Percentiles rank a stretch among this genome's conserved stretches.
Conservation (phyloP, 140 eudicot species). For the Flaveria floridana region DNA sequence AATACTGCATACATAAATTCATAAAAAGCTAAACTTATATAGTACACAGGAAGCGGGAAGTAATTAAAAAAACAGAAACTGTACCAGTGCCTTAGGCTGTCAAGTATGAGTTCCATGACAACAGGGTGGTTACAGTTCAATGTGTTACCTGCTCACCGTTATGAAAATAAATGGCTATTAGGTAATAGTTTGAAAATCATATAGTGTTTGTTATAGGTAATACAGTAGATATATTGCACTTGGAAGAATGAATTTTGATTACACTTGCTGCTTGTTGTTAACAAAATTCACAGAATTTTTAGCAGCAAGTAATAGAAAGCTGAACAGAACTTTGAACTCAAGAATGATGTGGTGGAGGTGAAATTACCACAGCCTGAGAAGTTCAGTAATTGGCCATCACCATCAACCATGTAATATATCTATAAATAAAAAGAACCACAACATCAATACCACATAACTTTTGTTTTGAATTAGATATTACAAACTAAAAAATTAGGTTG, state of each 20-base stretch:
- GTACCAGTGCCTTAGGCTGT: slow-evolving; percentile 99
- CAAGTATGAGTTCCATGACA: slow-evolving; percentile 96
- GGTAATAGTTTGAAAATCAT: slow-evolving; percentile 9
- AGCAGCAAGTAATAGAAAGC: background rate
- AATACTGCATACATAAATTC: slow-evolving; percentile 18
- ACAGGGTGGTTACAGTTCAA: slow-evolving; percentile 97
- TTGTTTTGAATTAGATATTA: background rate
- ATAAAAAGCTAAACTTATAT: background rate
- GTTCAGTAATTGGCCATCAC: slow-evolving; percentile 64
- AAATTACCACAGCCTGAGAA: slow-evolving; percentile 92
- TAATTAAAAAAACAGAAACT: slow-evolving; percentile 17
- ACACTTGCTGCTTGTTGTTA: background rate
- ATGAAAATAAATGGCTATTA: background rate
- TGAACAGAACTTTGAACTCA: slow-evolving; percentile 10
- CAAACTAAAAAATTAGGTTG: background rate
- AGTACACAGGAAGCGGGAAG: slow-evolving; percentile 6
- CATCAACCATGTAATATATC: slow-evolving; percentile 89
- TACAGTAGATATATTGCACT: slow-evolving; percentile 5
- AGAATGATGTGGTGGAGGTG: slow-evolving; percentile 20
- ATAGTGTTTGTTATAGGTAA: background rate
- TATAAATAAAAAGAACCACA: slow-evolving; percentile 29
- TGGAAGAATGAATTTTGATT: background rate
- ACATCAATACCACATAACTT: slow-evolving; percentile 20
- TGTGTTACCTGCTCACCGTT: slow-evolving; percentile 69
- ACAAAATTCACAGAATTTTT: background rate